Conservation (phyloP, 2,329 filamentous ascomycete genomes). For the Clonostachys byssicola region DNA sequence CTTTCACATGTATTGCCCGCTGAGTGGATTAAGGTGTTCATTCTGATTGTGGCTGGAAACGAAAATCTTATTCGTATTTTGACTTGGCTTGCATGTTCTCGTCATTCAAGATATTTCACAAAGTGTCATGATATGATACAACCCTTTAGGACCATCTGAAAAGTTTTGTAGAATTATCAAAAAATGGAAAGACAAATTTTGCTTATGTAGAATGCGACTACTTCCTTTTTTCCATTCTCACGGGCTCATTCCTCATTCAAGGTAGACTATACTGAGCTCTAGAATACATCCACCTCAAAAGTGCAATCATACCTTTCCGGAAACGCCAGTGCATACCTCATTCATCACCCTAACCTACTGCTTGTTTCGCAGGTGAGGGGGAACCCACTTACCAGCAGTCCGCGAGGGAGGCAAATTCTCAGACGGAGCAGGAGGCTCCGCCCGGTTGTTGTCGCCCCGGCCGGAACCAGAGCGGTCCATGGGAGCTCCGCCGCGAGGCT, state of each 20-base stretch:
- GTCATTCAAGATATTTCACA: background rate
- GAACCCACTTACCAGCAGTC: conserved; percentile 56
- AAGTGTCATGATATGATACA: background rate
- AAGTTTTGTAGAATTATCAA: background rate
- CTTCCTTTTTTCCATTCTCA: conserved; percentile 19
- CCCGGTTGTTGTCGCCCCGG: conserved; percentile 32
- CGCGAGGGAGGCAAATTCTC: conserved; percentile 50
- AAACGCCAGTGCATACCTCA: conserved; percentile 29
- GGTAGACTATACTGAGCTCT: conserved; percentile 26
- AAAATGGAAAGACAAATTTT: background rate
- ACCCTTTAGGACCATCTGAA: background rate
- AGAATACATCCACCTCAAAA: conserved; percentile 27
- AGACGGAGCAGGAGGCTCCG: conserved; percentile 33
- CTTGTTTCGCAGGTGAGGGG: conserved; percentile 32
- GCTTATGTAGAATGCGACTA: background rate
- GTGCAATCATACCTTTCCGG: conserved; percentile 21
- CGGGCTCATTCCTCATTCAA: conserved; percentile 19
- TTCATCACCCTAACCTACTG: conserved; percentile 6
- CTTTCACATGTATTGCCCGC: too few species aligned
- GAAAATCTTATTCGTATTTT: too few species aligned
- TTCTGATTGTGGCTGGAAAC: too few species aligned
- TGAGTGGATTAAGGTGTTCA: too few species aligned
- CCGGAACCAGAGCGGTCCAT: conserved; percentile 38
- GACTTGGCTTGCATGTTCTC: background rate
- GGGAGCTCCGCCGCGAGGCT: conserved; percentile 28